Evolutionary conservation across 1,139 yeast species (phyloP), one percentile per base, ranked within the genome.

Genomic region (Saccharomycopsis crataegensis): DNA sequence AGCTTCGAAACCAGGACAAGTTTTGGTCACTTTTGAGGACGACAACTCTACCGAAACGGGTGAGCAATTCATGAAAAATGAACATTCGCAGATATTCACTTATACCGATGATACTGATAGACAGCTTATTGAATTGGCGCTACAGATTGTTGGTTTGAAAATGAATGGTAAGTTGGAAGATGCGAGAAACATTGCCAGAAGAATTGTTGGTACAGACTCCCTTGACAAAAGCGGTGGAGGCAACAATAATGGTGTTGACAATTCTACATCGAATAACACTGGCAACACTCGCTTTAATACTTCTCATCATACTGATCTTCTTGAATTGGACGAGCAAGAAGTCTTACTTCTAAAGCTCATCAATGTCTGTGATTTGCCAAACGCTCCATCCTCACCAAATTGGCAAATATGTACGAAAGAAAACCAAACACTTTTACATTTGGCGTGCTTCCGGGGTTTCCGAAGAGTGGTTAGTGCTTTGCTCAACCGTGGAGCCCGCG

Each of bases 111-210:
- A 91, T 66, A 86, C 96, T 12, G 97, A 90, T 68, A 78, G 94
- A 59, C 96, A 90, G 66, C 76, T 91, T 64, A 87, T 91, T 65
- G 97, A 91, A 67, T 73, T 91, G 60, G 97, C 98, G 0, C 74
- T 91, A 61, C 97, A 91, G 65, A 91, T 91, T 61, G 96, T 91
- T 37, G 98, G 97, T 1, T 75, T 89, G 69, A 90, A 90, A 70
- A 88, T 90, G 96, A 89, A 89, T 65, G 97, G 97, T 58, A 86
- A 84, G 63, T 73, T 90, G 57, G 97, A 91, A 65, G 96, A 90
- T 70, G 96, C 97, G 0, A 80, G 86, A 62, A 88, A 87, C 65
- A 86, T 89, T 64, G 96, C 96, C 1, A 84, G 83, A 69, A 75
- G 95, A 62, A 88, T 89, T 60, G 91, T 88, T 51, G 89, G 88